Conservation (phyloP, 495 filamentous ascomycete species). For the Tuber brumale region DNA sequence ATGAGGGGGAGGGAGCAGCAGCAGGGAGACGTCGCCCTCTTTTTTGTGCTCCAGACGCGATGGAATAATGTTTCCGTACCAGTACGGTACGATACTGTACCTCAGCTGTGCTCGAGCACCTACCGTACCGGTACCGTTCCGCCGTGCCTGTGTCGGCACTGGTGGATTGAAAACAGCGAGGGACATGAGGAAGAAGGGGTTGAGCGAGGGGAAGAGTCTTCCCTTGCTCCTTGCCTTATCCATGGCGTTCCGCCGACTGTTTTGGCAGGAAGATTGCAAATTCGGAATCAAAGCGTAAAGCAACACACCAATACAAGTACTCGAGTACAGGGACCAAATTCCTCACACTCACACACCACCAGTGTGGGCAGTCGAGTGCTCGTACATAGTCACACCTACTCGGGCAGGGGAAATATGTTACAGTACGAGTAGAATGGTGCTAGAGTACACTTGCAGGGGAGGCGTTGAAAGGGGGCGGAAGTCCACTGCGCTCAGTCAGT, state of each 20-base stretch:
- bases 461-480: neutral
- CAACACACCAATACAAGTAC: neutral
- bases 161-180: neutral
- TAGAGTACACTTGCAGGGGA: neutral
- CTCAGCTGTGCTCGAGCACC: neutral
- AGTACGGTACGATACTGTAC: neutral
- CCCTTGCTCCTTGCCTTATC: constrained; percentile 33
- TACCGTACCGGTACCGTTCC: no score
- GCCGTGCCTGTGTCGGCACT: neutral
- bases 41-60: neutral
- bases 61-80: neutral
- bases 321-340: neutral
- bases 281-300: neutral
- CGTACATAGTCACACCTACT: neutral
- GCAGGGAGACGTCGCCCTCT: constrained; percentile 19
- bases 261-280: neutral
- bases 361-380: no score
- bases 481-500: neutral
- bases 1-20: neutral
- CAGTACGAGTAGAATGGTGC: neutral
- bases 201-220: neutral
- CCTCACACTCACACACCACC: neutral
- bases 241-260: constrained; percentile 27
- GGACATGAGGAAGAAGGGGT: neutral
- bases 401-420: neutral